Evolutionary conservation across 305 asterid genomes (phyloP), one percentile per base, ranked within the genome.

Genomic region (Fraxinus ornus): DNA sequence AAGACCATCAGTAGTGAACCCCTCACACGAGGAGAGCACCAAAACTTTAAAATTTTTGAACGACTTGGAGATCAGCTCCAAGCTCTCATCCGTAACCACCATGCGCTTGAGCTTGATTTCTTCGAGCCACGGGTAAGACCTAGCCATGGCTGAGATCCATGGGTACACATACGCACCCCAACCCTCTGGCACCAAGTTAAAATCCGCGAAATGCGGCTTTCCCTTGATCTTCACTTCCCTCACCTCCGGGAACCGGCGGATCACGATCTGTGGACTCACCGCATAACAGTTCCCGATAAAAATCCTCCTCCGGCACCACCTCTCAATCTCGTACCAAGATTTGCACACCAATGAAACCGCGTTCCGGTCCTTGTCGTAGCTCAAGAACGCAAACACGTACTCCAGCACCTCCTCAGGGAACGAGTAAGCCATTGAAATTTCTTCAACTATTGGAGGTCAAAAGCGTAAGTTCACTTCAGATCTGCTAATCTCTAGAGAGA

Each of bases 121-220:
- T 88, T 97, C 98, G 28, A 97, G 95, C 79, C 85, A 84, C 47
- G 99, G 98, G 76, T 93, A 96, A 10, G 97, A 91, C 80, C 33
- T 89, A 22, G 95, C 71, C 97, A 96, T 96, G 19, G 95, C 92
- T 33, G 72, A 86, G 78, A 96, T 79, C 99, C 99, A 96, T 6
- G 99, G 99, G 80, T 83, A 26, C 13, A 92, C 89, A 81, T 86
- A 89, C 0, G 90, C 99, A 30, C 99, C 99, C 99, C 99, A 96
- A 0, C 97, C 95, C 19, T 96, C 98, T 37, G 99, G 99, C 52
- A 96, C 98, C 71, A 96, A 92, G 90, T 91, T 96, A 84, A 94
- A 96, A 85, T 94, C 99, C 0, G 99, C 98, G 75, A 96, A 96
- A 92, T 96, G 99, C 77, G 99, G 99, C 93, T 96, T 96, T 71